Evolutionary conservation across 2,329 filamentous ascomycete species (phyloP).

Genomic region (Epichloe sibirici): DNA sequence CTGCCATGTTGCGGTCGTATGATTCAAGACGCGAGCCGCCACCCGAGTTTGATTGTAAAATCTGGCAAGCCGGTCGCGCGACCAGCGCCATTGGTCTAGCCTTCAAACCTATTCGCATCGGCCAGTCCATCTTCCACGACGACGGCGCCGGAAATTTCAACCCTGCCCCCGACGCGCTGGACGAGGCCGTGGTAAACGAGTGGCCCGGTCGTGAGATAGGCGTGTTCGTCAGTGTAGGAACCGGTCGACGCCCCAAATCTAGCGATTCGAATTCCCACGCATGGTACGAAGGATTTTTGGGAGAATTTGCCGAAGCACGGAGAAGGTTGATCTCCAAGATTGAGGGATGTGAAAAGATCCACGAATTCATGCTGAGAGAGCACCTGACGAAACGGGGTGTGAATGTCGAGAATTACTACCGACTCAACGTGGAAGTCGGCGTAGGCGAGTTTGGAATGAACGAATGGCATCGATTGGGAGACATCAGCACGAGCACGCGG

Average conservation of each 20-base stretch:
- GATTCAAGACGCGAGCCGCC: slow-evolving; percentile 86
- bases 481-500: slow-evolving; percentile 86
- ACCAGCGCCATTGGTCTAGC: slow-evolving; percentile 83
- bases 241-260: slow-evolving; percentile 61
- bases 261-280: slow-evolving; percentile 60
- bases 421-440: slow-evolving; percentile 91
- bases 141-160: slow-evolving; percentile 90
- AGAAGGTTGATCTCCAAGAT: slow-evolving; percentile 80
- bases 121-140: slow-evolving; percentile 87
- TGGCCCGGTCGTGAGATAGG: slow-evolving; percentile 91
- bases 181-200: slow-evolving; percentile 85
- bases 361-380: slow-evolving; percentile 73
- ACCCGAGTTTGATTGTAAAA: slow-evolving; percentile 84
- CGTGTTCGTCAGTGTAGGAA: slow-evolving; percentile 88
- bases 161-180: slow-evolving; percentile 70
- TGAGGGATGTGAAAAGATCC: slow-evolving; percentile 85
- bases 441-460: slow-evolving; percentile 99
- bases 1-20: slow-evolving; percentile 79
- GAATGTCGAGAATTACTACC: slow-evolving; percentile 82
- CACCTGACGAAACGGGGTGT: slow-evolving; percentile 67
- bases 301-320: slow-evolving; percentile 84
- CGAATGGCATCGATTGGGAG: slow-evolving; percentile 86
- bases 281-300: slow-evolving; percentile 92
- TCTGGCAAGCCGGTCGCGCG: slow-evolving; percentile 95
- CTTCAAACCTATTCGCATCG: slow-evolving; percentile 91